Base-by-base conservation (phyloP, 805 yeast genomes). In the Candida sphagnicola region DNA sequence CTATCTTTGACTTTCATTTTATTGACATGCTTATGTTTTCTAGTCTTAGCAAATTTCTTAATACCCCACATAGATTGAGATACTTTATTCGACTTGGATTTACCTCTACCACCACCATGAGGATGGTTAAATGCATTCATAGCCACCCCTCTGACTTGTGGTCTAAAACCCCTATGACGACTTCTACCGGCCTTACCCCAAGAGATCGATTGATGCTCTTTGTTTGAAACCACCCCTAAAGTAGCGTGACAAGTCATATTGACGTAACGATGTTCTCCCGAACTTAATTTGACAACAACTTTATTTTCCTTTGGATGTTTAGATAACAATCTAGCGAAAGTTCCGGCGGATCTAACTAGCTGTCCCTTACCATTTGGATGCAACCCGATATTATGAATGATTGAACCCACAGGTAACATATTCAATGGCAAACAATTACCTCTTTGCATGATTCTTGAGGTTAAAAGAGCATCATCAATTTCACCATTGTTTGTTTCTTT, bases 81-180 rank as follows among this genome's bases (percentile, higher is more conserved):
- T 43, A 85, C 75, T 70, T 88, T 91, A 67, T 91, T 90, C 47
- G 96, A 87, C 80, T 93, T 93, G 44, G 95, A 85, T 66, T 93
- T 93, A 78, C 99, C 99, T 76, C 99, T 82, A 70, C 99, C 99
- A 82, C 99, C 99, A 74, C 99, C 99, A 57, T 88, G 90, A 48
- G 99, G 99, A 72, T 93, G 99, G 65, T 93, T 97, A 59, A 82
- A 79, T 47, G 93, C 93, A 68, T 93, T 93, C 96, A 87, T 88
- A 35, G 99, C 98, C 52, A 88, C 86, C 77, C 99, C 99, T 72
- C 99, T 84, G 28, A 90, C 97, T 37, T 82, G 79, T 26, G 99
- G 99, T 65, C 98, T 81, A 55, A 84, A 82, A 47, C 98, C 99
- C 58, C 85, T 71, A 74, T 89, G 83, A 61, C 99, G 82, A 38